Evolutionary conservation across 2,329 filamentous ascomycete species (phyloP), one percentile per base, ranked within the genome.

Genomic region (Chaetomium olivaceum): DNA sequence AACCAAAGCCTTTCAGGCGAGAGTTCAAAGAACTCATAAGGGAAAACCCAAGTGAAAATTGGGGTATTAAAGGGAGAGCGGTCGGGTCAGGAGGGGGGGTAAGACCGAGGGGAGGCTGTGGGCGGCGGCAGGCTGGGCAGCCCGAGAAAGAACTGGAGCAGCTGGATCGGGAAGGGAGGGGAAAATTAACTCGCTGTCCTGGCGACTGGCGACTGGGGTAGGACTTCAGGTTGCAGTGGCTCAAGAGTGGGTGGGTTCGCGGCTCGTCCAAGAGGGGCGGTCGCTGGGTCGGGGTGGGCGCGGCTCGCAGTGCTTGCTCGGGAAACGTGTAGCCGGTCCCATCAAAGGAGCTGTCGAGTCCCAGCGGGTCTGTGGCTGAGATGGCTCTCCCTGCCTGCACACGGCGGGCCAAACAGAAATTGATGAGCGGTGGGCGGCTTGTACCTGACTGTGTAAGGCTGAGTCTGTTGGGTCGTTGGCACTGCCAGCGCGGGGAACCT

Each of bases 11-110:
- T 84, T 91, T 91, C 79, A 92, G 87, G 80, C 89, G 88, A 78
- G 87, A 86, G 83, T 91, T 91, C 87, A 91, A 86, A 84, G 88
- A 91, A 85, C 86, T 91, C 89, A 91, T 91, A 83, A 80, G 82
- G 80, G 65, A 48, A 66, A 62, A 64, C 64, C 39, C 55, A 57
- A 72, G 39, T 55, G 65, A 61, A 43, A 64, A 62, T 46, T 43
- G 48, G 52, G 58, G 71, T 72, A 72, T 77, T 76, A 76, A 78
- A 77, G 69, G 68, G 67, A 69, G 68, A 66, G 67, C 72, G 68
- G 64, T 43, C 39, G 39, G 39, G 39, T 43, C 39, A 43, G 39
- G 39, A 43, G 59, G 61, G 70, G 69, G 71, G 71, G 71, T 68
- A 74, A 71, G 67, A 73, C 68, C 63, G 68, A 65, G 62, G 65